A percentile compares a stretch with the other conserved stretches of the same genome.
Evolutionary conservation across 2,329 filamentous ascomycete species (phyloP).

Genomic region (Cadophora gregata): DNA sequence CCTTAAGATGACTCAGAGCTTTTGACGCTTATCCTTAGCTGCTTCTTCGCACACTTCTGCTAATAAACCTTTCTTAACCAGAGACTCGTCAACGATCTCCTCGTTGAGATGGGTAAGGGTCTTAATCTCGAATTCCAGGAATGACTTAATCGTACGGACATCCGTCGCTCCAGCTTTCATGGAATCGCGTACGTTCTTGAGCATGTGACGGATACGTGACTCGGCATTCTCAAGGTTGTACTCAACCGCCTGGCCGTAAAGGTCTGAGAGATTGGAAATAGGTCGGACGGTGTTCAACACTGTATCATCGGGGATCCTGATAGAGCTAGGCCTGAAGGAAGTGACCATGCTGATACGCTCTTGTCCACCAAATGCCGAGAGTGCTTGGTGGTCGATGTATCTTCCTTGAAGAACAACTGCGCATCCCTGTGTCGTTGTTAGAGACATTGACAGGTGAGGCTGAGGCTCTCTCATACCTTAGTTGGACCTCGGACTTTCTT

Average conservation of each 20-base stretch:
- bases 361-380: conserved; percentile 48
- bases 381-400: conserved; percentile 53
- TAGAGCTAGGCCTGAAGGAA: conserved; percentile 50
- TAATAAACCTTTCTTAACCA: conserved; percentile 40
- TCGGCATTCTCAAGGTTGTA: conserved; percentile 49
- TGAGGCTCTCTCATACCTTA: conserved; percentile 45
- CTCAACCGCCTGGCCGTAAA: conserved; percentile 48
- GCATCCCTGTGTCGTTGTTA: conserved; percentile 43
- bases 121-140: conserved; percentile 47
- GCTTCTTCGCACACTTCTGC: conserved; percentile 39
- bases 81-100: conserved; percentile 45
- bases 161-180: conserved; percentile 46
- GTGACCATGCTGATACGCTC: conserved; percentile 56
- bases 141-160: conserved; percentile 45
- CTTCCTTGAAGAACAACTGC: conserved; percentile 53
- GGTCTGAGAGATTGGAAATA: conserved; percentile 47
- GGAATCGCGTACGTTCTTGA: conserved; percentile 44
- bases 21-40: conserved; percentile 31
- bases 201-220: conserved; percentile 44
- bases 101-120: conserved; percentile 40
- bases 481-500: conserved; percentile 52
- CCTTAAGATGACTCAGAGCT: neutral
- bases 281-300: conserved; percentile 46
- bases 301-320: conserved; percentile 49
- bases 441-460: neutral